Base-by-base conservation (phyloP, 495 filamentous ascomycete species). In the Podospora australis region DNA sequence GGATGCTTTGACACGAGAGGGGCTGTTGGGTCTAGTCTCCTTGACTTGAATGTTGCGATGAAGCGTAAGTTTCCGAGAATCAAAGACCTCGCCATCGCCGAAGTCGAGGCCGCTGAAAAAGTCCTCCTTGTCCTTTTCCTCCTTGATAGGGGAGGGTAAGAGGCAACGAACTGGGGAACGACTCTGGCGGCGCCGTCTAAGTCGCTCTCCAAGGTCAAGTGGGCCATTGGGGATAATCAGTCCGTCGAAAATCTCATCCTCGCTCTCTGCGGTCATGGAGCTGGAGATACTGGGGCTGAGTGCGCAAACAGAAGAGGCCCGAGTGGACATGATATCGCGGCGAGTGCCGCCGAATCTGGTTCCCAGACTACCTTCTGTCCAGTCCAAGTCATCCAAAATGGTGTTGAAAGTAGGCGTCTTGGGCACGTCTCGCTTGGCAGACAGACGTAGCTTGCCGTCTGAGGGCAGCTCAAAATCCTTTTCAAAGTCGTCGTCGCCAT, bases 41-140 rank as follows among this genome's bases (percentile, higher is more conserved):
- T 90, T 95, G 58, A 90, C 78, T 64, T 91, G 91, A 50, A 98
- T 77, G 56, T 98, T 96, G 39, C 87, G 89, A 61, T 98, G 94
- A n/a, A 96, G 68, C 8, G 86, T 87, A 13, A 86, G 71, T 60
- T 92, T 95, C 46, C 71, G 77, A 9, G 85, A 78, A 55, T 85
- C 79, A 55, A 97, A 90, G 11, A 86, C 75, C 55, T 89, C 84
- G 4, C 81, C 88, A 58, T 84, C 79, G 20, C 87, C 89, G 64
- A 97, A 78, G 39, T 97, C 94, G 56, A 98, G 77, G 19, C 83
- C 94, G 26, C 84, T 77, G 46, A 97, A 78, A 59, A 95, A 89
- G 59, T 95, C 90, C 20, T 96, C 90, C 41, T 81, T 80, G 24
- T 62, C 54, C 32, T 45, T 64, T 25, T 53, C 56, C 26, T 58